Conservation (phyloP, 2,329 filamentous ascomycete genomes). For the Pseudofabraea citricarpa region DNA sequence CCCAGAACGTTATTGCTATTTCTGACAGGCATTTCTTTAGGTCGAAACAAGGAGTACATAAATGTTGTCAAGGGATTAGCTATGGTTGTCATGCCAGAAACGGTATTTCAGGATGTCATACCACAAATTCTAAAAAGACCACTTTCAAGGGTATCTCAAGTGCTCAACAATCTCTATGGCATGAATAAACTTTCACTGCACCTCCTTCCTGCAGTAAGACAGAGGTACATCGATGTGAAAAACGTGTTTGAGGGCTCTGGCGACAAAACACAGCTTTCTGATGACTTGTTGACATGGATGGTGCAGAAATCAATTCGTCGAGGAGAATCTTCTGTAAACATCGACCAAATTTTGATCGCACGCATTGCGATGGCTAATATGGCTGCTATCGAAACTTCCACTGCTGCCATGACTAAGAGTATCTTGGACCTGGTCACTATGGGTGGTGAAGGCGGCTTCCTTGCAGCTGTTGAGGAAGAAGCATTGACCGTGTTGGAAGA, state of each 20-base stretch:
- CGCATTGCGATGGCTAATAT: constrained; percentile 2
- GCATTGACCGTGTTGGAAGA: not conserved
- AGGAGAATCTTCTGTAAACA: constrained; percentile 2
- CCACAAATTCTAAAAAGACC: constrained; percentile 2
- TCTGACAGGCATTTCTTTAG: not conserved
- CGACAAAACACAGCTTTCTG: not conserved
- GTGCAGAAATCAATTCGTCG: constrained; percentile 2
- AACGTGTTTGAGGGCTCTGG: constrained; percentile 2
- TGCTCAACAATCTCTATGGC: not conserved
- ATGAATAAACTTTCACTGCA: constrained; percentile 1
- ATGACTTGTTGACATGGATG: constrained; percentile 1
- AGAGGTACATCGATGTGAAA: constrained; percentile 1
- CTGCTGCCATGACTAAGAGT: constrained; percentile 1
- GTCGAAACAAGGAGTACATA: constrained; percentile 2
- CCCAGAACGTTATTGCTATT: not conserved
- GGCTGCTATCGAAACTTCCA: constrained; percentile 1
- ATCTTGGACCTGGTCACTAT: constrained; percentile 2
- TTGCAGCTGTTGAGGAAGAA: not conserved
- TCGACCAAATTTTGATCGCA: not conserved
- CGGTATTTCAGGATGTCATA: not conserved
- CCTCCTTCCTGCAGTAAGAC: constrained; percentile 1
- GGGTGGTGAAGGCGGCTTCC: not conserved
- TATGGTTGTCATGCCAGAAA: constrained; percentile 3
- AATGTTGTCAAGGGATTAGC: not conserved
- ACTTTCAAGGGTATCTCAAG: not conserved